Evolutionary conservation across 208 protist genomes (phyloP).

Genomic region (Trypanosoma lewisi): DNA sequence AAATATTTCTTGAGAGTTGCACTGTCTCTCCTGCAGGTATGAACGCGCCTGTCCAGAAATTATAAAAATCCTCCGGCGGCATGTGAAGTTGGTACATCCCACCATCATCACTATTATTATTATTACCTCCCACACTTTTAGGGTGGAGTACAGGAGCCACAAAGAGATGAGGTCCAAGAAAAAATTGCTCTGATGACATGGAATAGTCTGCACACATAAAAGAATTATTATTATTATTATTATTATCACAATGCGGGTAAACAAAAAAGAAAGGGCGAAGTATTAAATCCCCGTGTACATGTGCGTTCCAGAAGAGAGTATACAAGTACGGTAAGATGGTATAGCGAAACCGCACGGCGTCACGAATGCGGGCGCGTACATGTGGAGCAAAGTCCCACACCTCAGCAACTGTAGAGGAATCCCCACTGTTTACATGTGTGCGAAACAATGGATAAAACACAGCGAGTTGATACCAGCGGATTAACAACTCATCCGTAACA

Average conservation of each 20-base stretch:
- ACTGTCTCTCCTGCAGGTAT: neutral
- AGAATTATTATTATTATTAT: slow-evolving; percentile 1
- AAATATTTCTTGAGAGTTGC: slow-evolving; percentile 2
- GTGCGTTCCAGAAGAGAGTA: slow-evolving; percentile 83
- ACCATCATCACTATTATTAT: slow-evolving; percentile 5
- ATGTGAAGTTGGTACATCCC: neutral
- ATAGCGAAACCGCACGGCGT: slow-evolving; percentile 77
- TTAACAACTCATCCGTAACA: slow-evolving; percentile 77
- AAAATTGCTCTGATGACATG: slow-evolving; percentile 24
- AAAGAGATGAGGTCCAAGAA: slow-evolving; percentile 21
- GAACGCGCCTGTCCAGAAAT: slow-evolving; percentile 41
- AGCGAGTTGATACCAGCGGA: slow-evolving; percentile 95
- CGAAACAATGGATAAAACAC: slow-evolving; percentile 94
- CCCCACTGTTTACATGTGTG: slow-evolving; percentile 81
- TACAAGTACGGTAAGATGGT: slow-evolving; percentile 94
- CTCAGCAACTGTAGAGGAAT: slow-evolving; percentile 66
- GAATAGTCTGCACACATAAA: slow-evolving; percentile 26
- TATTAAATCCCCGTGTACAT: slow-evolving; percentile 59
- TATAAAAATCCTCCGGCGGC: slow-evolving; percentile 21
- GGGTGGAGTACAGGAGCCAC: slow-evolving; percentile 15
- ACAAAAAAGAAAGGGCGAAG: slow-evolving; percentile 86
- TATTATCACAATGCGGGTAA: slow-evolving; percentile 33
- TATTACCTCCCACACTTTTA: neutral
- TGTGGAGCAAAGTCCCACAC: slow-evolving; percentile 70
- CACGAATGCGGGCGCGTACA: slow-evolving; percentile 22